These are phyloP conservation scores for Penicillium oxalicum DNA, from an alignment of 2,329 filamentous ascomycete genomes.

Conservation along the genomic window DNA sequence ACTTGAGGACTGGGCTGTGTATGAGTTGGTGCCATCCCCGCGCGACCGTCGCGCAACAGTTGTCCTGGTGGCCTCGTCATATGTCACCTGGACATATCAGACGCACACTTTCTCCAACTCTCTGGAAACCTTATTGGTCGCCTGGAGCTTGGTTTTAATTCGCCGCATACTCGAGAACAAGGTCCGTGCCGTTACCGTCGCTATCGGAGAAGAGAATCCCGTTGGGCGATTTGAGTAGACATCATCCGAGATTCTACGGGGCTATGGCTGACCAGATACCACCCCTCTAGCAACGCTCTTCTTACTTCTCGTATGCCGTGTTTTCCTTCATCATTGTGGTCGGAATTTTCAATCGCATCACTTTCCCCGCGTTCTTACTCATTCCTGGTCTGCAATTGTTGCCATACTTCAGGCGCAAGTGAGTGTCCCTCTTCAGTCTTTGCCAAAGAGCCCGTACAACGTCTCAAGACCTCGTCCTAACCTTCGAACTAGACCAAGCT, in stretches of 20 bases:
- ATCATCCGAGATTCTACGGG: constrained; percentile 2
- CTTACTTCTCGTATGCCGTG: constrained; percentile 67
- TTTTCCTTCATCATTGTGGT: constrained; percentile 77
- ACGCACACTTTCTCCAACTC: constrained; percentile 98
- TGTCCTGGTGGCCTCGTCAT: constrained; percentile 85
- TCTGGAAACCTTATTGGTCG: constrained; percentile 84
- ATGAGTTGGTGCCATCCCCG: constrained; percentile 77
- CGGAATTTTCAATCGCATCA: constrained; percentile 93
- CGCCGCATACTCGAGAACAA: constrained; percentile 74
- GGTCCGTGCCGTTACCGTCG: constrained; percentile 42
- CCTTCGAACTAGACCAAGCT: constrained; percentile 48
- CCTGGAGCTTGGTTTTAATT: constrained; percentile 90
- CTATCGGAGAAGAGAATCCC: not conserved
- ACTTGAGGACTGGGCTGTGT: constrained; percentile 92
- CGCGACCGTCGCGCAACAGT: constrained; percentile 67
- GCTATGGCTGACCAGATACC: not conserved
- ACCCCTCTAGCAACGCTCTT: constrained; percentile 59
- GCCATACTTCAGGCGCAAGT: constrained; percentile 80
- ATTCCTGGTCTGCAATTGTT: constrained; percentile 77
- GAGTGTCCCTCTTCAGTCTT: constrained; percentile 28
- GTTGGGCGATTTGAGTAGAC: not conserved
- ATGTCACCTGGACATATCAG: constrained; percentile 98
- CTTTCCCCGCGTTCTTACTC: constrained; percentile 86
- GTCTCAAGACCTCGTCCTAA: constrained; percentile 13
- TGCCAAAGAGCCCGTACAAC: not conserved